Evolutionary conservation across 2,329 filamentous ascomycete genomes (phyloP).

Genomic region (Aspergillus latus): DNA sequence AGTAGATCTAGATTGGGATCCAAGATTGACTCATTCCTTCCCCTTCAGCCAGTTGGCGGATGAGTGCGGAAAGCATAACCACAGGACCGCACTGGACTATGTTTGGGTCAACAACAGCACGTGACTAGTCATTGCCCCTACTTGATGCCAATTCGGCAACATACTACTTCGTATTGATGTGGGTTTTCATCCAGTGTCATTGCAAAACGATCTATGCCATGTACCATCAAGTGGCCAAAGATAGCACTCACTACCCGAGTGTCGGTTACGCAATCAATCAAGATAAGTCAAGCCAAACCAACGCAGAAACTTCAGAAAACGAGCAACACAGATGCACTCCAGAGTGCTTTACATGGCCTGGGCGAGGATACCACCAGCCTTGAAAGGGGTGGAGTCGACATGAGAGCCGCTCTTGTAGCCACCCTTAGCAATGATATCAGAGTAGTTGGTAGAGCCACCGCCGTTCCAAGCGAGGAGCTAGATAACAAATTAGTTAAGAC

Average conservation of each 20-base stretch:
- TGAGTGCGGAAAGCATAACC: background rate
- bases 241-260: slow-evolving; percentile 10
- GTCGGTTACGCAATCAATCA: slow-evolving; percentile 3
- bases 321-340: background rate
- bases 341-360: slow-evolving; percentile 11
- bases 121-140: background rate
- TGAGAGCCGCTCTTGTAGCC: slow-evolving; percentile 57
- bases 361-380: slow-evolving; percentile 13
- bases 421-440: slow-evolving; percentile 72
- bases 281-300: slow-evolving; percentile 6
- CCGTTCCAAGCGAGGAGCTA: slow-evolving; percentile 96
- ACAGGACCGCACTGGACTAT: background rate
- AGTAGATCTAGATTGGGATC: background rate
- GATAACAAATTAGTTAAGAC: slow-evolving; percentile 25
- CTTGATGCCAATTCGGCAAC: no score
- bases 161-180: background rate
- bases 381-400: slow-evolving; percentile 6
- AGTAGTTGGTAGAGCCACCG: slow-evolving; percentile 89
- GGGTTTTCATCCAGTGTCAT: slow-evolving; percentile 2
- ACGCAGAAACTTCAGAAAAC: background rate
- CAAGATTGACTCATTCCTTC: background rate
- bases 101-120: background rate
- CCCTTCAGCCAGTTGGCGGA: background rate
- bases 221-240: slow-evolving; percentile 12
- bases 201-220: slow-evolving; percentile 4